phyloP scores from a whole-genome alignment of 179 eudicot species.

The Nepenthes alata region DNA sequence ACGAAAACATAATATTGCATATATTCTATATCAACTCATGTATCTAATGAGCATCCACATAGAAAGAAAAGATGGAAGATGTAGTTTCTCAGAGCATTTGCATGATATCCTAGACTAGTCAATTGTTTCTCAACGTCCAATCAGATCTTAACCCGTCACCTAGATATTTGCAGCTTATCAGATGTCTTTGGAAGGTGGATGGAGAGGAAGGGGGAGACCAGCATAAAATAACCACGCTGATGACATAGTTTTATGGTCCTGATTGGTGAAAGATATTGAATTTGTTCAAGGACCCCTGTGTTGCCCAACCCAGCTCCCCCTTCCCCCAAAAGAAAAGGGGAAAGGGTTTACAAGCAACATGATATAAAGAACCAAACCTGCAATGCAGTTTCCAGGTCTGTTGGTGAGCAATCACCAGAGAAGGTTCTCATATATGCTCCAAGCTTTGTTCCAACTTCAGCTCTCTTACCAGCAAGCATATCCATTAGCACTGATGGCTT shows the following conservation, averaged over 20 bases:
- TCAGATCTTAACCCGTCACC: background rate
- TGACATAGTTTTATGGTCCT: too few species aligned
- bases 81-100: too few species aligned
- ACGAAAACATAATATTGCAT: too few species aligned
- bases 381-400: constrained; percentile 87
- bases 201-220: too few species aligned
- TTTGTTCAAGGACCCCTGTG: too few species aligned
- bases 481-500: constrained; percentile 74
- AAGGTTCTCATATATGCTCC: constrained; percentile 83
- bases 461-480: constrained; percentile 96
- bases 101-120: background rate
- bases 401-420: constrained; percentile 83
- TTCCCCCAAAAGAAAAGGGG: constrained; percentile 1
- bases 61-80: too few species aligned
- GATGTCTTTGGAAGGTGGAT: background rate
- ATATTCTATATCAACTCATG: too few species aligned
- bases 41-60: too few species aligned
- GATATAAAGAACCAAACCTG: constrained; percentile 38
- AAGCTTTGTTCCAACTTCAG: constrained; percentile 77
- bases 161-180: background rate
- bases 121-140: background rate
- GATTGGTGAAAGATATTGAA: too few species aligned
- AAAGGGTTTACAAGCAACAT: background rate
- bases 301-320: too few species aligned
- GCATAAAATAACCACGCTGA: too few species aligned